Evolutionary conservation across 352 stramenopile genomes (phyloP).

Genomic region (Pythium rhizo-oryzae): DNA sequence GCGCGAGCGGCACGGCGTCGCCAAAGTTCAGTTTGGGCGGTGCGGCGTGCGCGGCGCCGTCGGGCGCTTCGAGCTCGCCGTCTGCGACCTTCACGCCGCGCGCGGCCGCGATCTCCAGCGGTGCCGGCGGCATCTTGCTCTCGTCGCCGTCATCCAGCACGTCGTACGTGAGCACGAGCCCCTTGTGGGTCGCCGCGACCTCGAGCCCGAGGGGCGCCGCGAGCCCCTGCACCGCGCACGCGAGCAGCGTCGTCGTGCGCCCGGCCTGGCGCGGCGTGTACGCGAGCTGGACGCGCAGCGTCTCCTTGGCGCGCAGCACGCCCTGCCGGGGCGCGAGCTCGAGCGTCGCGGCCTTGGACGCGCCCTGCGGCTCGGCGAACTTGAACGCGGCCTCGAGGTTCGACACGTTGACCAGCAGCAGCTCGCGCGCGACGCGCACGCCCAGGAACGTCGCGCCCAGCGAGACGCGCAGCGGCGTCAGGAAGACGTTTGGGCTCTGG

Average conservation of each 20-base stretch:
- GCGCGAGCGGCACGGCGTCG: conserved; percentile 56
- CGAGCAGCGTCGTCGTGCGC: conserved; percentile 54
- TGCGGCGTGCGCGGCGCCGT: conserved; percentile 17
- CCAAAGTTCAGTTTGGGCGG: conserved; percentile 68
- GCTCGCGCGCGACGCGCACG: conserved; percentile 43
- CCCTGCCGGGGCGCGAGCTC: conserved; percentile 50
- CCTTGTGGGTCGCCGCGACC: conserved; percentile 66
- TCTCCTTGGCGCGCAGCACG: conserved; percentile 64
- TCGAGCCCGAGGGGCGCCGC: conserved; percentile 63
- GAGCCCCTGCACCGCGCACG: conserved; percentile 66
- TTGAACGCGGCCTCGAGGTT: conserved; percentile 80
- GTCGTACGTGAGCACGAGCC: conserved; percentile 80
- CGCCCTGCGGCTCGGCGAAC: conserved; percentile 65
- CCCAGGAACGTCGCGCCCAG: conserved; percentile 73
- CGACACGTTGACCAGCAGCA: conserved; percentile 79
- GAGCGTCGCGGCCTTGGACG: conserved; percentile 50
- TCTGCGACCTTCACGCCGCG: conserved; percentile 44
- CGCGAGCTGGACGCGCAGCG: conserved; percentile 42
- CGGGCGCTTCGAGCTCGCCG: conserved; percentile 51
- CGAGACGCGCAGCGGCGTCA: conserved; percentile 49
- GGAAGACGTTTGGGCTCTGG: conserved; percentile 74
- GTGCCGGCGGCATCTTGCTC: conserved; percentile 28
- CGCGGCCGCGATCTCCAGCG: conserved; percentile 43
- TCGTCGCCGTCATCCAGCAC: conserved; percentile 16
- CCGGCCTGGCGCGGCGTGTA: conserved; percentile 67